Conservation (phyloP, 495 filamentous ascomycete genomes). For the Neurospora sp. region DNA sequence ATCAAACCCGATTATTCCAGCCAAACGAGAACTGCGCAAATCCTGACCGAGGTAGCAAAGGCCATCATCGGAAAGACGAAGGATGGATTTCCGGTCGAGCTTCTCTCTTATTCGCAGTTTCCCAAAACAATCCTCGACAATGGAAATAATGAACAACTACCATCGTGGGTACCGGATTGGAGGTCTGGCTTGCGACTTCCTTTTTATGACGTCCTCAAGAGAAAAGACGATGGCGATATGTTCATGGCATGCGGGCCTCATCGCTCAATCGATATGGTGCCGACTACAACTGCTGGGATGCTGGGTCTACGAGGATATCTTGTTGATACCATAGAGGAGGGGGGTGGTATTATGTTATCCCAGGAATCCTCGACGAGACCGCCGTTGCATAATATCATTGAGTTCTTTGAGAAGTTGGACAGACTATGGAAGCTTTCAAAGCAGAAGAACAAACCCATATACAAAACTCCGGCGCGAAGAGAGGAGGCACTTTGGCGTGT, state of each 20-base stretch:
- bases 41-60: neutral
- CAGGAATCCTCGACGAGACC: neutral
- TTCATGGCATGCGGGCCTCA: conserved; percentile 1
- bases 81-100: neutral
- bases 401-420: neutral
- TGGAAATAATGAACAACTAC: neutral
- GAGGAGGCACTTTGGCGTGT: neutral
- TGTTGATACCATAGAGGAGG: conserved; percentile 1
- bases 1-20: conserved; percentile 1
- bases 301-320: conserved; percentile 2
- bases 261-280: neutral
- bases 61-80: conserved; percentile 1
- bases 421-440: neutral
- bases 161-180: conserved; percentile 13
- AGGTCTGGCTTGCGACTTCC: neutral
- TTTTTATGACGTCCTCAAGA: too few relatives aligned
- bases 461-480: fast-evolving
- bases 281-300: neutral
- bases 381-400: neutral
- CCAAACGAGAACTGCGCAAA: neutral
- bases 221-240: neutral
- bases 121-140: neutral
- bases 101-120: conserved; percentile 3
- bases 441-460: neutral
- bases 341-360: neutral